These are phyloP conservation scores for Omphalotus guepiniiformis DNA, from an alignment of 768 basidiomycete species.

Conservation along the genomic window DNA sequence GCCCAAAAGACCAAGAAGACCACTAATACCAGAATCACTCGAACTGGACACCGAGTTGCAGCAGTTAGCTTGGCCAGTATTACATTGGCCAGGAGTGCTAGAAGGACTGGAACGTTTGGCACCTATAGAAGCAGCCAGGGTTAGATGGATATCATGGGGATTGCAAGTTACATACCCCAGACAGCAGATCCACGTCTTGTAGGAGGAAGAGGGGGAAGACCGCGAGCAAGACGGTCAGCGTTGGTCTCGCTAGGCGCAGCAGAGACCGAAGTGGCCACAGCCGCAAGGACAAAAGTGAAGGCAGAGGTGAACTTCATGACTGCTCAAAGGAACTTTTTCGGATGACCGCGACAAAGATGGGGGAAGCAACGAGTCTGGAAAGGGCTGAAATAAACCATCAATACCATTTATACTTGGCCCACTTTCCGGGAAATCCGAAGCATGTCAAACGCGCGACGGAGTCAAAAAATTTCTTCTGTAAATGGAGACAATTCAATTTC, in stretches of 20 bases:
- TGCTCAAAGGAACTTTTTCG: not conserved
- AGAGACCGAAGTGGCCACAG: constrained; percentile 32
- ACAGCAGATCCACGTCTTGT: constrained; percentile 29
- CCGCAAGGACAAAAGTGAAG: constrained; percentile 34
- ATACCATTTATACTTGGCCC: no score
- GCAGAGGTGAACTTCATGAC: constrained; percentile 38
- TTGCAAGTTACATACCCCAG: constrained; percentile 20
- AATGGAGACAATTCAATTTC: no score
- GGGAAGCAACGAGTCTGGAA: no score
- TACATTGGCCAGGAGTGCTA: constrained; percentile 27
- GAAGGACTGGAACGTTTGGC: constrained; percentile 36
- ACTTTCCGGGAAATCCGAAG: no score
- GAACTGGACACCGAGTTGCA: constrained; percentile 30
- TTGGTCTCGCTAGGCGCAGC: constrained; percentile 40
- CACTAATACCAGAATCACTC: constrained; percentile 9
- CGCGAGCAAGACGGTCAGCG: constrained; percentile 49
- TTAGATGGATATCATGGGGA: not conserved
- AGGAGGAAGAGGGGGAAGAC: constrained; percentile 47
- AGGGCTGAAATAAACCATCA: no score
- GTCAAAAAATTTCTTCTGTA: no score
- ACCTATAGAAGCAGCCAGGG: constrained; percentile 19
- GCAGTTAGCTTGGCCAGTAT: constrained; percentile 40
- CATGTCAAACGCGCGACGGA: no score
- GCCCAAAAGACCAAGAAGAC: constrained; percentile 28
- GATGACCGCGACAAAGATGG: constrained; percentile 7